phyloP scores from a whole-genome alignment of 306 rosid species.

The Lupinus albus region DNA sequence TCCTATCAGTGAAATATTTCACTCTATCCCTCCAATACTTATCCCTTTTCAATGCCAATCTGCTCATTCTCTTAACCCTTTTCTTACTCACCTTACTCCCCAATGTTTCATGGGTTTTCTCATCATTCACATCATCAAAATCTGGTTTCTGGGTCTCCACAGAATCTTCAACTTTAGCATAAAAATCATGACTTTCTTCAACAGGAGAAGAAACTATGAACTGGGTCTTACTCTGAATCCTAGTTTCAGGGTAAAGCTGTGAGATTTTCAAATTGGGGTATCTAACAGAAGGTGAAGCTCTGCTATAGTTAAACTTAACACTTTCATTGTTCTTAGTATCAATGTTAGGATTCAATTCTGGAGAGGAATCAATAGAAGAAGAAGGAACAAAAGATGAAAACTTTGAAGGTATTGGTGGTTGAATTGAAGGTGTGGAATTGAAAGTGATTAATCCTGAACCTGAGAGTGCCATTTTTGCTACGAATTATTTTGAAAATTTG shows the following conservation, averaged over 20 bases:
- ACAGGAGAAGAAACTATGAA: constrained; percentile 38
- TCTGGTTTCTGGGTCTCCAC: constrained; percentile 36
- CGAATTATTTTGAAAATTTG: too few relatives aligned
- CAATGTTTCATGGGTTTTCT: constrained; percentile 45
- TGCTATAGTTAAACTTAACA: constrained; percentile 58
- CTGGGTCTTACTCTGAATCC: constrained; percentile 55
- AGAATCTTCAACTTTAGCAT: constrained; percentile 33
- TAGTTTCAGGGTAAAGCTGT: constrained; percentile 52
- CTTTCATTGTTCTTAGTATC: not conserved
- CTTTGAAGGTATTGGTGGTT: constrained; percentile 21
- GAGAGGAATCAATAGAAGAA: constrained; percentile 39
- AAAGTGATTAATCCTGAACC: constrained; percentile 38
- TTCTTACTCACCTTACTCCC: constrained; percentile 62
- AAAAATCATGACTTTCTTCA: constrained; percentile 40
- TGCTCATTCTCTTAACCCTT: constrained; percentile 71
- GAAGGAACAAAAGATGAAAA: constrained; percentile 19
- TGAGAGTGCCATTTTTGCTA: constrained; percentile 38
- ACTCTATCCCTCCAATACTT: constrained; percentile 94
- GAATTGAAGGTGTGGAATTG: constrained; percentile 38
- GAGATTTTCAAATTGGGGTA: constrained; percentile 74
- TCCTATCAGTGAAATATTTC: constrained; percentile 66
- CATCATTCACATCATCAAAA: constrained; percentile 40
- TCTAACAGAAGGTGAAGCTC: constrained; percentile 91
- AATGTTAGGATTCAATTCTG: constrained; percentile 26
- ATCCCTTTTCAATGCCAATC: constrained; percentile 72